Conservation (phyloP, 106 monocot species). For the Dactylorhiza incarnata region DNA sequence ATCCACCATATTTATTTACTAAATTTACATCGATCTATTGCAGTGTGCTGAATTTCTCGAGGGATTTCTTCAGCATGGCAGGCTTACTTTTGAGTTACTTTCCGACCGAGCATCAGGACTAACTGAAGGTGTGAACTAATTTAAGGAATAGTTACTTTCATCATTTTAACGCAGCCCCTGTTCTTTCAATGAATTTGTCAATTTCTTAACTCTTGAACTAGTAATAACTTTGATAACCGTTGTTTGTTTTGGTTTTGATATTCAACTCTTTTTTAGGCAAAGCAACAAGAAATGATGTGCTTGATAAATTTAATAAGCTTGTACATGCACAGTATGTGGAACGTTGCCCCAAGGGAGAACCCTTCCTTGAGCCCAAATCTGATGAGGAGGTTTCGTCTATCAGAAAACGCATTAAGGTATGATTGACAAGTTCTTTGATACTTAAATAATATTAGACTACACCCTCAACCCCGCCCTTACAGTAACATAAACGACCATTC, state of each 20-base stretch:
- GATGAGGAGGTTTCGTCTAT: constrained; percentile 29
- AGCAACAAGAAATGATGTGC: constrained; percentile 21
- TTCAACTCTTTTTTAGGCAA: constrained; percentile 15
- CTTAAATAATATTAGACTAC: not conserved
- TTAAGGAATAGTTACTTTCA: not conserved
- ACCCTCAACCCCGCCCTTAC: not conserved
- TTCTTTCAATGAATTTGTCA: not conserved
- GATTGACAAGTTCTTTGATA: not conserved
- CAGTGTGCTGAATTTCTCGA: constrained; percentile 64
- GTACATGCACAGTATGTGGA: constrained; percentile 70
- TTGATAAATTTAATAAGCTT: constrained; percentile 54
- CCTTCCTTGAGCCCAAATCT: constrained; percentile 35
- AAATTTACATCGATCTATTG: not conserved
- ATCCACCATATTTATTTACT: not conserved
- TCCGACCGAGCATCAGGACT: constrained; percentile 25
- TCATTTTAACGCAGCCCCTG: not conserved
- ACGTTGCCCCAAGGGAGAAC: constrained; percentile 85
- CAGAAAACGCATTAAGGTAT: constrained; percentile 58
- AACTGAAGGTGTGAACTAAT: constrained; percentile 6
- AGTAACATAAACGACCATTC: not conserved
- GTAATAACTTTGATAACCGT: not conserved
- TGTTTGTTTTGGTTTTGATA: not conserved
- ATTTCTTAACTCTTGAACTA: not conserved
- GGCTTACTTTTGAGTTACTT: constrained; percentile 85
- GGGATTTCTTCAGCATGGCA: constrained; percentile 86